These are phyloP conservation scores for Perkinsus olseni DNA, from an alignment of 169 alveolate species.

Conservation along the genomic window DNA sequence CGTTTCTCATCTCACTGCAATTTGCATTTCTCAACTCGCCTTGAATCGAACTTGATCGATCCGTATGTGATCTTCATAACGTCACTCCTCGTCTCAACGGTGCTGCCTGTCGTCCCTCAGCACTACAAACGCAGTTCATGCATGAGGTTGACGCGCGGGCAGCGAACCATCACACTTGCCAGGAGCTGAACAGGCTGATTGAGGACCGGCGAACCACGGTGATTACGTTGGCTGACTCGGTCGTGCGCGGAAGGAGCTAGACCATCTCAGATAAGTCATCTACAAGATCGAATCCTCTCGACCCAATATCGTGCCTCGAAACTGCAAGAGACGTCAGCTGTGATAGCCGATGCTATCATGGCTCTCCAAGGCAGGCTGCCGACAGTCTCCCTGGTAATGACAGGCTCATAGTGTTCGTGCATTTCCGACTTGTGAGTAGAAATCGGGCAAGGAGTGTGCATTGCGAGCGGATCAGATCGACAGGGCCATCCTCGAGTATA, in stretches of 20 bases:
- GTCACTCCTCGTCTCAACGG: too few relatives aligned
- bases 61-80: too few relatives aligned
- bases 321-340: not conserved
- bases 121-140: not conserved
- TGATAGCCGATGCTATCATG: not conserved
- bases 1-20: too few relatives aligned
- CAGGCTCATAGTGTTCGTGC: not conserved
- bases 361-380: not conserved
- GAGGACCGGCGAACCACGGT: not conserved
- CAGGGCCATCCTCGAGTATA: not conserved
- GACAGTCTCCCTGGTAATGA: not conserved
- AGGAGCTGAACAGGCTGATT: not conserved
- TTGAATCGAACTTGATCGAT: too few relatives aligned
- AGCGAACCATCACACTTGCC: not conserved
- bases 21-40: too few relatives aligned
- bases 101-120: too few relatives aligned
- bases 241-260: not conserved
- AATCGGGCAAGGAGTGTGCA: not conserved
- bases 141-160: not conserved
- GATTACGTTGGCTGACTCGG: not conserved
- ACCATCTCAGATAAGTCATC: not conserved
- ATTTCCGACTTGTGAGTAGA: not conserved
- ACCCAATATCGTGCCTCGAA: not conserved
- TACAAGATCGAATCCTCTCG: not conserved
- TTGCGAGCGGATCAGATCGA: not conserved